phyloP scores from a whole-genome alignment of 768 basidiomycete species.

The Boletus rex-veris region DNA sequence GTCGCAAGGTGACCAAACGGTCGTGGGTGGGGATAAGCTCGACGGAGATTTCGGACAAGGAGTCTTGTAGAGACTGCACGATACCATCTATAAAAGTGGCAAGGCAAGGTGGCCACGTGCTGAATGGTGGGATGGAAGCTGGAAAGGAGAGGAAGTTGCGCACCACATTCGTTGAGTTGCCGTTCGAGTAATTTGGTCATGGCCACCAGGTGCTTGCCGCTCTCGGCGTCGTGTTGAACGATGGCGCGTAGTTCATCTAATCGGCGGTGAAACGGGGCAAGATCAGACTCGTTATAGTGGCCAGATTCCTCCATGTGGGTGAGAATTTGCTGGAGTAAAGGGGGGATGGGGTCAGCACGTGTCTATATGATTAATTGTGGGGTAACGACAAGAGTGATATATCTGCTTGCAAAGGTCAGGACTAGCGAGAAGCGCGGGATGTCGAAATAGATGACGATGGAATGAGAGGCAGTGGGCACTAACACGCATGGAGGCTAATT shows the following conservation, averaged over 20 bases:
- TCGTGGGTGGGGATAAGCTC: conserved; percentile 92
- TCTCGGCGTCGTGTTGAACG: conserved; percentile 76
- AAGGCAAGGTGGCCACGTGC: background rate
- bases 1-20: conserved; percentile 79
- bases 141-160: conserved; percentile 31
- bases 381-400: conserved; percentile 14
- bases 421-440: conserved; percentile 10
- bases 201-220: conserved; percentile 78
- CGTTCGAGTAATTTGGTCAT: conserved; percentile 87
- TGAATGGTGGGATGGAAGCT: background rate
- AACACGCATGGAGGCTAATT: conserved; percentile 94
- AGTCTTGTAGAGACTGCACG: conserved; percentile 75
- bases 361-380: conserved; percentile 20
- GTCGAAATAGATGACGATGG: background rate
- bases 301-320: conserved; percentile 95
- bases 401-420: conserved; percentile 24
- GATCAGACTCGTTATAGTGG: conserved; percentile 88
- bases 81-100: conserved; percentile 56
- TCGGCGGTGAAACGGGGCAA: conserved; percentile 82
- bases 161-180: conserved; percentile 90
- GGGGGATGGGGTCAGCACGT: conserved; percentile 22
- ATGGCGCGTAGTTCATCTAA: conserved; percentile 81
- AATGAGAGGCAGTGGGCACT: conserved; percentile 36
- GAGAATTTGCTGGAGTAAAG: conserved; percentile 73
- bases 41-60: conserved; percentile 80